Base-by-base conservation (phyloP, 2,329 filamentous ascomycete species). In the Penicillium sp. region DNA sequence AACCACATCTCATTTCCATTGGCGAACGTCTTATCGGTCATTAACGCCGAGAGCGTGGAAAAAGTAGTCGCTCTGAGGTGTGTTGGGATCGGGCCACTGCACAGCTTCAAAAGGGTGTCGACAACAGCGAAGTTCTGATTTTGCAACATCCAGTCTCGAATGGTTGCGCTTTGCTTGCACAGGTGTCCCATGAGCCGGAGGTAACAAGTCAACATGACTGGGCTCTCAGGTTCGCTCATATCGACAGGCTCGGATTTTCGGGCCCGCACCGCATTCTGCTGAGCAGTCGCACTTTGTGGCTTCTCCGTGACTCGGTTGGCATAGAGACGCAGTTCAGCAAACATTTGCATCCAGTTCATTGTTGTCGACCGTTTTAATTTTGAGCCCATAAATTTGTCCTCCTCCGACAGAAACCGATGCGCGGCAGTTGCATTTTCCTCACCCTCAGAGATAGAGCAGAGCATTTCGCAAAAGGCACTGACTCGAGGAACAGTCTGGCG, bases 171-270 rank as follows among this genome's bases (percentile, higher is more conserved):
- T 69, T 93, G 86, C 22, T 84, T 82, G 60, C 89, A 88, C 10
- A 99, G 80, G 72, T 96, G 91, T 3, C 91, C 86, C 66, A 96
- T 90, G 5, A 99, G 82, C 29, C 93, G 87, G 52, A 99, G 81
- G 71, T 98, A 98, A 65, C 91, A 93, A 70, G 97, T 92, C 27
- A 99, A 82, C 91, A 99, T 97, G 76, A 96, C 90, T n/a, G 89
- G 88, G 41, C 91, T 96, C 73, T 99, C 96, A 4, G 92, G 90
- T 70, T 97, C 93, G 27, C 96, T 92, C 58, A 91, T 86, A 58
- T 89, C 83, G 45, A 89, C 87, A 19, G 79, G 80, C 44, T 84
- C 79, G 46, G 84, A 79, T 71, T 90, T 88, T 47, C 83, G 82
- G 53, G 82, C 73, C 59, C 86, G 82, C 66, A 84, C 83, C 16